Base-by-base conservation (phyloP, 495 filamentous ascomycete genomes). In the Lophiostoma macrostomum region DNA sequence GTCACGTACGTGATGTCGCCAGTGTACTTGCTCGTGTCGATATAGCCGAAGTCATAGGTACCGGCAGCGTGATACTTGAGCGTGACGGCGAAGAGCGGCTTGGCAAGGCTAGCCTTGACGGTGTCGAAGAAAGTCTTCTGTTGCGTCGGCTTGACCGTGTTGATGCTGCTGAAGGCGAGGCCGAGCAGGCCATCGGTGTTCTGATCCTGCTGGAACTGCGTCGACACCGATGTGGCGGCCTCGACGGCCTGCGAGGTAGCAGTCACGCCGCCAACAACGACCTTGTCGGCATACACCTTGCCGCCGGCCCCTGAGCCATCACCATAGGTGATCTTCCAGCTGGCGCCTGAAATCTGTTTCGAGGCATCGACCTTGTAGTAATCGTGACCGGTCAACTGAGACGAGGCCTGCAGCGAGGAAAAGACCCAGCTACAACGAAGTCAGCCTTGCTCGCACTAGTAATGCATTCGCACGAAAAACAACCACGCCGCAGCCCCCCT, bases 81-180 rank as follows among this genome's bases (percentile, higher is more conserved):
- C 43, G 81, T 74, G 12, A 78, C 83, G 25, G 85, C 84, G 65
- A 89, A 90, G 30, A 90, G 50, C 0, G 81, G 82, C n/a, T 64
- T 51, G 48, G 77, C 74, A 1, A 90, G 76, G 16, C 64, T 66
- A 3, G 68, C 46, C 60, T 79, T 74, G 47, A 87, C 84, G 54
- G 81, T 90, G 68, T 82, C 81, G 68, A 90, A 89, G 69, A 83
- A 90, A 11, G 86, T 91, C 42, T 74, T 79, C 65, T 85, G 78
- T 13, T 60, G 20, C 7, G 59, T 67, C n/a, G 87, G 87, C 36
- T 63, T 40, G 39, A 88, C 80, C 0, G 80, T 83, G 73, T 90
- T 91, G 70, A 90, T 77, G 31, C 52, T 72, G 70, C 77, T 79
- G 68, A 89, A 90, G 14, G 76, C 82, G 14, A 90, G 75, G 34